phyloP scores from a whole-genome alignment of 163 green algal genomes.

The Scenedesmus sp. region DNA sequence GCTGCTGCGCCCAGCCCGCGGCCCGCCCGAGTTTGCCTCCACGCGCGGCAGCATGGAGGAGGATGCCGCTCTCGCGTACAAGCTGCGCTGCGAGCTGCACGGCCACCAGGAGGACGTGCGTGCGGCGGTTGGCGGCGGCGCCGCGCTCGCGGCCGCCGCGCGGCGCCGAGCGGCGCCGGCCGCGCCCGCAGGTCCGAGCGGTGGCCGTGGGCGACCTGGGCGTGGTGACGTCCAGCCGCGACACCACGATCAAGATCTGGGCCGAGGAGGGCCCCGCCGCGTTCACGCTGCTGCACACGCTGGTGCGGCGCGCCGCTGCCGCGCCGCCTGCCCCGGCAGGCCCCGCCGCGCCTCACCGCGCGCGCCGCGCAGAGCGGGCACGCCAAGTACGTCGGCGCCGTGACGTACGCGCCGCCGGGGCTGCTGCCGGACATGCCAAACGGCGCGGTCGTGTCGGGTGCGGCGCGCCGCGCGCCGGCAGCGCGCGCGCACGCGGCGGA shows the following conservation, averaged over 20 bases:
- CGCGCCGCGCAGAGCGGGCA: conserved; percentile 66
- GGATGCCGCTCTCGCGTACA: conserved; percentile 8
- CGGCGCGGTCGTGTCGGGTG: conserved; percentile 64
- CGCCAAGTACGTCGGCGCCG: conserved; percentile 76
- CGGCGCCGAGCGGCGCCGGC: not conserved
- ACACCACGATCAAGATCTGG: conserved; percentile 78
- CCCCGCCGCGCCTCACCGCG: not conserved
- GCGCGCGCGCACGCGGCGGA: not conserved
- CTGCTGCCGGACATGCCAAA: conserved; percentile 46
- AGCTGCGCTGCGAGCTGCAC: conserved; percentile 70
- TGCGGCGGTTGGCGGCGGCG: not conserved
- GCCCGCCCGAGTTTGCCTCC: no score
- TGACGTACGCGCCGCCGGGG: conserved; percentile 63
- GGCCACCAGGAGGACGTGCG: conserved; percentile 83
- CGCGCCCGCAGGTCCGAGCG: conserved; percentile 55
- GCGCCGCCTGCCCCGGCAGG: not conserved
- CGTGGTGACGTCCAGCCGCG: conserved; percentile 69
- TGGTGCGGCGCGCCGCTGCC: conserved; percentile 30
- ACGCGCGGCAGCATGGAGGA: no score
- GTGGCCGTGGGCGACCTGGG: conserved; percentile 53
- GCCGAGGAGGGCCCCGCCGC: conserved; percentile 42
- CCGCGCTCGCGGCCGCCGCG: not conserved
- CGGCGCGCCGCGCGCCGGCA: not conserved
- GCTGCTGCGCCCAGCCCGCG: no score
- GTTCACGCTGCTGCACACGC: conserved; percentile 38